Evolutionary conservation across 108 stramenopile species (phyloP).

Genomic region (Schizochytrium sp.): DNA sequence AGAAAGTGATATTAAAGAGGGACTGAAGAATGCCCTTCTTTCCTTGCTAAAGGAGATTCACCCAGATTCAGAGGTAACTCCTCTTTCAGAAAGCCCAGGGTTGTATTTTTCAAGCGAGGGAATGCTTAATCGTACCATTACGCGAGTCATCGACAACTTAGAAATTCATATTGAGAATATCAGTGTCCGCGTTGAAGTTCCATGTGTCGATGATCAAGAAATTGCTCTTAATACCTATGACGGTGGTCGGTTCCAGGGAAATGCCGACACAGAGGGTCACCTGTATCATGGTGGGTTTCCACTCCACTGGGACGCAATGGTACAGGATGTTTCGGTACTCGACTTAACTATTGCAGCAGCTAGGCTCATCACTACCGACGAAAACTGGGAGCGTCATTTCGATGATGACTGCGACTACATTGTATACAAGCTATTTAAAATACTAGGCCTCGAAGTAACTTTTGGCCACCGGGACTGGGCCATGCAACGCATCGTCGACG

Average conservation of each 20-base stretch:
- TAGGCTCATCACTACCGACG: background rate
- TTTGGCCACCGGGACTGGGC: constrained; percentile 24
- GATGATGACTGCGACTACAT: constrained; percentile 59
- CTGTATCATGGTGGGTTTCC: constrained; percentile 17
- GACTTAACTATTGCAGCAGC: constrained; percentile 15
- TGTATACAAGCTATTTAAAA: constrained; percentile 13
- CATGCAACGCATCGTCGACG: constrained; percentile 9
- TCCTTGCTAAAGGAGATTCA: background rate
- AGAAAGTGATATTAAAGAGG: background rate
- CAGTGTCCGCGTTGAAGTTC: constrained; percentile 26
- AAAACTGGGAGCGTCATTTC: constrained; percentile 58
- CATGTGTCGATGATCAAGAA: background rate
- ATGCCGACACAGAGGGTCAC: background rate
- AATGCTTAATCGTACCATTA: constrained; percentile 54
- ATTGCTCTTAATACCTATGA: background rate
- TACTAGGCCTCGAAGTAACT: background rate
- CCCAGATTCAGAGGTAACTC: background rate
- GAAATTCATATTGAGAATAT: constrained; percentile 38
- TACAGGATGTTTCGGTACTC: background rate
- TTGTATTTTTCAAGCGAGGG: constrained; percentile 33
- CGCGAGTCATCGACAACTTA: constrained; percentile 43
- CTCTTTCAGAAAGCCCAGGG: background rate
- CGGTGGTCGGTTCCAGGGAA: background rate
- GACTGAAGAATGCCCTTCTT: background rate
- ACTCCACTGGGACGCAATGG: background rate